Percentiles rank a stretch among this genome's conserved stretches.
Evolutionary conservation across 306 rosid species (phyloP).

Genomic region (Vicia sativa): DNA sequence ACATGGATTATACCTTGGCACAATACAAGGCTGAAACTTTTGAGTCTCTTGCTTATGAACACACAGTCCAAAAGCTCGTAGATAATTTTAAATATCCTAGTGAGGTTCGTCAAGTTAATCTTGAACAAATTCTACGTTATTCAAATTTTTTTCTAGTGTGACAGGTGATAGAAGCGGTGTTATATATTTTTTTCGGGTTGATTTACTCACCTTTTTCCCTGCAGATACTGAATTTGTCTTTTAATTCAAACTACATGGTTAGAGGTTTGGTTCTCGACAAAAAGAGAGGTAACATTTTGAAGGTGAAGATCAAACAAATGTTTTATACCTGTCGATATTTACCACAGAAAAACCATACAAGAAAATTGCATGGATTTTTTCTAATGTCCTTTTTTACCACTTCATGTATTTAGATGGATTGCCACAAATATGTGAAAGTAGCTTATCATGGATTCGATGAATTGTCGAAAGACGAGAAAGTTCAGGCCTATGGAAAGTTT

Average conservation of each 20-base stretch:
- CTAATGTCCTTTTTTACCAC: background rate
- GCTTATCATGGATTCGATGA: slow-evolving; percentile 96
- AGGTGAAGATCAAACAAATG: slow-evolving; percentile 54
- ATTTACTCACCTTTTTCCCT: slow-evolving; percentile 7
- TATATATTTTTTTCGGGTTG: slow-evolving; percentile 8
- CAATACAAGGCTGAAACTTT: slow-evolving; percentile 97
- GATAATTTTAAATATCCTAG: slow-evolving; percentile 76
- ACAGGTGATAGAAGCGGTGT: slow-evolving; percentile 9
- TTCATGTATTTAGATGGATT: slow-evolving; percentile 73
- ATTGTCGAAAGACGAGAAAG: slow-evolving; percentile 90
- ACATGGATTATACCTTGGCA: slow-evolving; percentile 98
- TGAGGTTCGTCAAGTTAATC: slow-evolving; percentile 64
- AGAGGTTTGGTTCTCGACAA: slow-evolving; percentile 98
- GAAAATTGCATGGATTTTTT: slow-evolving; percentile 18
- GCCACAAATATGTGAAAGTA: slow-evolving; percentile 97
- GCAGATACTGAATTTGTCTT: slow-evolving; percentile 84
- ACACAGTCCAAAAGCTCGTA: slow-evolving; percentile 83
- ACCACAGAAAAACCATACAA: background rate
- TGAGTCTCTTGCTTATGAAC: slow-evolving; percentile 90
- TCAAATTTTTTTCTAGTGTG: slow-evolving; percentile 1
- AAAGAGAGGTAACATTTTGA: slow-evolving; percentile 94
- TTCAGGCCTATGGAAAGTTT: slow-evolving; percentile 80
- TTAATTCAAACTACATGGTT: slow-evolving; percentile 94
- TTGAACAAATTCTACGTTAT: slow-evolving; percentile 5
- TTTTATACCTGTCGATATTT: slow-evolving; percentile 6